These are phyloP conservation scores for Coemansia sp. DNA, from an alignment of 371 early-diverging fungal species.

Conservation along the genomic window DNA sequence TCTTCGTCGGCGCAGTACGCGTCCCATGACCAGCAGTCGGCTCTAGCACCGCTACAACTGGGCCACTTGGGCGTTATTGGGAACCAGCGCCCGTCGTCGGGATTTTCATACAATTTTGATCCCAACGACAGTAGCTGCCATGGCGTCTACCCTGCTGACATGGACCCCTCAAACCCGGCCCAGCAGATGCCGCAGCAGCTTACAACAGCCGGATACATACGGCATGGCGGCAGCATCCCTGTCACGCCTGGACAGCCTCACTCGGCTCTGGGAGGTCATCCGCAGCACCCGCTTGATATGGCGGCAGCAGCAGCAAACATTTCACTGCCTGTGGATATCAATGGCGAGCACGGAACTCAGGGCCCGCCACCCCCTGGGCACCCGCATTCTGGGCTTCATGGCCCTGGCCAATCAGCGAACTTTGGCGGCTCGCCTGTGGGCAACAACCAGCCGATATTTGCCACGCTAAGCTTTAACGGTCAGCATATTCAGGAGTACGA, in stretches of 20 bases:
- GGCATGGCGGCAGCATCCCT: conserved; percentile 34
- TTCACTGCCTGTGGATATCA: conserved; percentile 38
- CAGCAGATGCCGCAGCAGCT: conserved; percentile 38
- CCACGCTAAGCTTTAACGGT: conserved; percentile 34
- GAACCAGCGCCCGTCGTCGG: conserved; percentile 28
- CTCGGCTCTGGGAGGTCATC: conserved; percentile 12
- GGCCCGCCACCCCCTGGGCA: conserved; percentile 20
- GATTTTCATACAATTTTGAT: conserved; percentile 47
- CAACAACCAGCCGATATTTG: conserved; percentile 40
- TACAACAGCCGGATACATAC: conserved; percentile 29
- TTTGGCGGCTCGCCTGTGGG: conserved; percentile 37
- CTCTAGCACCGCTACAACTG: conserved; percentile 45
- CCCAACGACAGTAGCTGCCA: conserved; percentile 43
- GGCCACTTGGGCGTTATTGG: conserved; percentile 39
- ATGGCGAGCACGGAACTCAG: conserved; percentile 22
- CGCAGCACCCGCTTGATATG: conserved; percentile 39
- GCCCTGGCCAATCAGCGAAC: conserved; percentile 22
- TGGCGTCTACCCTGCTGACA: conserved; percentile 34
- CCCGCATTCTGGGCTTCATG: conserved; percentile 13
- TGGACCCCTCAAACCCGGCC: conserved; percentile 25
- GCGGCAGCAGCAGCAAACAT: conserved; percentile 33
- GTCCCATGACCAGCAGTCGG: conserved; percentile 41
- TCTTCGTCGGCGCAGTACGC: conserved; percentile 41
- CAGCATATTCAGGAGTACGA: conserved; percentile 48
- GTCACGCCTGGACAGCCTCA: conserved; percentile 25